phyloP scores from a whole-genome alignment of 2,329 filamentous ascomycete species.

The Hysterium pulicare region DNA sequence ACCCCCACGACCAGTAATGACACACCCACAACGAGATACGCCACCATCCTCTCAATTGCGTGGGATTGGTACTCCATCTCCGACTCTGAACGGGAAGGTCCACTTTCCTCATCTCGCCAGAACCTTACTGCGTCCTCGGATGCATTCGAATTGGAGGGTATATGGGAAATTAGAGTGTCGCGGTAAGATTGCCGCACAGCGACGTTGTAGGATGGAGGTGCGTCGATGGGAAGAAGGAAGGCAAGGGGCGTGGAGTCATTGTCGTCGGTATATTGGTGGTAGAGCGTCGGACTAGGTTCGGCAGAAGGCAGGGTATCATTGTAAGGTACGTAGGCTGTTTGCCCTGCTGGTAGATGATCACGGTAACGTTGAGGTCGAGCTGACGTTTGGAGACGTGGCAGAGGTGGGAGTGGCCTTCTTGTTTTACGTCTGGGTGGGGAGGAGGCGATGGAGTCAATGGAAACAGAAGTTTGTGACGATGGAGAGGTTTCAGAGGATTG shows the following conservation, averaged over 20 bases:
- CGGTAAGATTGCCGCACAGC: constrained; percentile 22
- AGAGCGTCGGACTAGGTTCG: not conserved
- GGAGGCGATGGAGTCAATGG: no score
- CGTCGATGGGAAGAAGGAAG: not conserved
- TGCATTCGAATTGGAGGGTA: constrained; percentile 9
- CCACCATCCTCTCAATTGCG: not conserved
- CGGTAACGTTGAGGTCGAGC: not conserved
- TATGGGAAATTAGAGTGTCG: constrained; percentile 23
- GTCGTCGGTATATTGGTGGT: not conserved
- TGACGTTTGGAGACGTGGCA: not conserved
- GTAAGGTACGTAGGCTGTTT: not conserved
- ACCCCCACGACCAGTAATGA: not conserved
- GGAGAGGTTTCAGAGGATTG: no score
- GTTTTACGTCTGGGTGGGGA: no score
- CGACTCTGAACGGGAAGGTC: constrained; percentile 11
- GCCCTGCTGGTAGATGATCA: not conserved
- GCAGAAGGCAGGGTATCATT: not conserved
- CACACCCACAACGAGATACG: not conserved
- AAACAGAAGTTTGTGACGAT: no score
- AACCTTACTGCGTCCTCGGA: not conserved
- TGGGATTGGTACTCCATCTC: not conserved
- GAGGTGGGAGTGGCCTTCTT: no score
- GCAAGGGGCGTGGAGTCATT: not conserved
- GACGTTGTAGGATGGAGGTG: constrained; percentile 2
- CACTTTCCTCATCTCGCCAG: constrained; percentile 14